Conservation (phyloP, 352 stramenopile genomes). For the Globisporangium paddicum region DNA sequence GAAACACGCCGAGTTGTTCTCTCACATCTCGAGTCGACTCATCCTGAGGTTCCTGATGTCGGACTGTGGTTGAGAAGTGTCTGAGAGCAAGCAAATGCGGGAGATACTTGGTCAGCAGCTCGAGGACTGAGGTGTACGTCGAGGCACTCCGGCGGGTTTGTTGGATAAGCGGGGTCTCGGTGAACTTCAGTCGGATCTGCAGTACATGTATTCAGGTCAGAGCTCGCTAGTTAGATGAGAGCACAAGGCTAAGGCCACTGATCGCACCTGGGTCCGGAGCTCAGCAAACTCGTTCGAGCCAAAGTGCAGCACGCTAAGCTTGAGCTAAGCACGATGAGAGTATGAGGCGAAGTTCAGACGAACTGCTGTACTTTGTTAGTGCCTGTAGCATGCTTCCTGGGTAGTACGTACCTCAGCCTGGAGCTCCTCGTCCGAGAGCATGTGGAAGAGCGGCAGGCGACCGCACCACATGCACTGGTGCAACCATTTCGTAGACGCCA, state of each 20-base stretch:
- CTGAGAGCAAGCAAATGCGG: constrained; percentile 36
- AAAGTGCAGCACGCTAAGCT: constrained; percentile 33
- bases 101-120: constrained; percentile 38
- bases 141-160: constrained; percentile 14
- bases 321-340: constrained; percentile 16
- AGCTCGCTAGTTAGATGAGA: not conserved
- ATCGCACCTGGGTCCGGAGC: constrained; percentile 33
- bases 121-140: constrained; percentile 23
- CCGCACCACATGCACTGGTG: constrained; percentile 40
- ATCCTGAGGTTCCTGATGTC: not conserved
- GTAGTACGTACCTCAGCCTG: constrained; percentile 27
- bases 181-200: constrained; percentile 48
- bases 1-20: constrained; percentile 15
- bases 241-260: no score
- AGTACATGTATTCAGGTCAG: not conserved
- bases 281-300: constrained; percentile 26
- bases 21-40: not conserved
- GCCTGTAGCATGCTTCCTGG: not conserved
- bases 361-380: not conserved
- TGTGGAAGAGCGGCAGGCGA: constrained; percentile 34
- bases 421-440: constrained; percentile 24
- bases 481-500: constrained; percentile 29
- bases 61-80: constrained; percentile 14
- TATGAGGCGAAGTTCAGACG: not conserved
- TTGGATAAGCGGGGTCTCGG: constrained; percentile 31